phyloP scores from a whole-genome alignment of 2,329 filamentous ascomycete species.

The Cordyceps pruinosa region DNA sequence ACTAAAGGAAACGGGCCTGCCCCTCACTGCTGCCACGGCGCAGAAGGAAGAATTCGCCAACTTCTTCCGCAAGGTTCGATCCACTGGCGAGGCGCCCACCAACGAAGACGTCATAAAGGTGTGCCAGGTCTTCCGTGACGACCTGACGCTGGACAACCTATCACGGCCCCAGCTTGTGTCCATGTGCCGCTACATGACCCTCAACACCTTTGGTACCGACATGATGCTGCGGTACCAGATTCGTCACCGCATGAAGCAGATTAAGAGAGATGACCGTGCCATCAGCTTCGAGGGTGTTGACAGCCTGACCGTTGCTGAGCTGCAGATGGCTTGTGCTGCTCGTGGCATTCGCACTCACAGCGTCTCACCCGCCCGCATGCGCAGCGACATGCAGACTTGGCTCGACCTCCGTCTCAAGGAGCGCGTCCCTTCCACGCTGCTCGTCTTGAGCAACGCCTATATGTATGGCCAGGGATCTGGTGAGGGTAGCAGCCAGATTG shows the following conservation, averaged over 20 bases:
- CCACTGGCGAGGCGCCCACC: slow-evolving; percentile 84
- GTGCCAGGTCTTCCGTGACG: slow-evolving; percentile 98
- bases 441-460: slow-evolving; percentile 95
- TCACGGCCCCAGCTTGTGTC: slow-evolving; percentile 92
- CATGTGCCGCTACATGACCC: slow-evolving; percentile 97
- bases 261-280: slow-evolving; percentile 94
- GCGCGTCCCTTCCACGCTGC: slow-evolving; percentile 89
- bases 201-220: slow-evolving; percentile 94
- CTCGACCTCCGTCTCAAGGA: slow-evolving; percentile 88
- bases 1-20: slow-evolving; percentile 85
- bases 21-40: slow-evolving; percentile 73
- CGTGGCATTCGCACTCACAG: slow-evolving; percentile 90
- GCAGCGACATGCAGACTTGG: slow-evolving; percentile 90
- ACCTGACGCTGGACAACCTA: slow-evolving; percentile 92
- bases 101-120: slow-evolving; percentile 93
- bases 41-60: slow-evolving; percentile 91
- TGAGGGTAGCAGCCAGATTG: slow-evolving; percentile 83
- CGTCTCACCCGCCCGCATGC: slow-evolving; percentile 78
- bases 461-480: slow-evolving; percentile 90
- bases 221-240: slow-evolving; percentile 97
- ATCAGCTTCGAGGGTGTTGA: slow-evolving; percentile 93
- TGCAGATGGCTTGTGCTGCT: slow-evolving; percentile 86
- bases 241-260: slow-evolving; percentile 96
- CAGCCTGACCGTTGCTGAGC: slow-evolving; percentile 82
- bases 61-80: slow-evolving; percentile 94